Conservation (phyloP, 2,329 filamentous ascomycete species). For the Neocucurbitaria cava region DNA sequence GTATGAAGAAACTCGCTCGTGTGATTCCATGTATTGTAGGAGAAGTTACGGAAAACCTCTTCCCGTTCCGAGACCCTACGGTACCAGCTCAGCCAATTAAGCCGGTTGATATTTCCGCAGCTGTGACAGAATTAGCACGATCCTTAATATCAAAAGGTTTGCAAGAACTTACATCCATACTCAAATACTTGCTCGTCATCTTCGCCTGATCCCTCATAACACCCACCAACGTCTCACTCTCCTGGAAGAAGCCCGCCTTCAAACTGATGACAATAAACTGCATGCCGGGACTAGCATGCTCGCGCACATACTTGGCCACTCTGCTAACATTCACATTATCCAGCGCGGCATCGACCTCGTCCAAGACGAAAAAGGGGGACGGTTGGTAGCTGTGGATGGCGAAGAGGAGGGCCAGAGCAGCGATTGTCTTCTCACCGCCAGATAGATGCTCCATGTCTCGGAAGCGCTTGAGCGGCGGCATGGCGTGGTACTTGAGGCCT, state of each 20-base stretch:
- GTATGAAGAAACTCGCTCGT: too few species aligned
- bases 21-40: too few species aligned
- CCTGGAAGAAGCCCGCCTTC: conserved; percentile 94
- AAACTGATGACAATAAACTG: conserved; percentile 98
- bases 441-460: conserved; percentile 98
- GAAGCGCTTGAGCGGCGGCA: conserved; percentile 98
- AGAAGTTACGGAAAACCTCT: too few species aligned
- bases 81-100: background rate
- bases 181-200: conserved; percentile 90
- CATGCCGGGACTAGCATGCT: conserved; percentile 95
- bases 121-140: conserved; percentile 21
- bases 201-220: conserved; percentile 94
- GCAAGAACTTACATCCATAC: conserved; percentile 80
- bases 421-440: conserved; percentile 98
- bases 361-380: conserved; percentile 94
- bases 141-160: background rate
- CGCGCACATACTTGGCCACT: conserved; percentile 94
- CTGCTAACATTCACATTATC: conserved; percentile 97
- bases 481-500: conserved; percentile 97
- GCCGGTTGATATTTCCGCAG: conserved; percentile 36
- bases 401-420: conserved; percentile 92
- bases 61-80: background rate
- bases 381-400: conserved; percentile 97
- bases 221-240: conserved; percentile 93
- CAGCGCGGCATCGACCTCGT: conserved; percentile 97